phyloP scores from a whole-genome alignment of 495 filamentous ascomycete species.

The Tuber borchii region DNA sequence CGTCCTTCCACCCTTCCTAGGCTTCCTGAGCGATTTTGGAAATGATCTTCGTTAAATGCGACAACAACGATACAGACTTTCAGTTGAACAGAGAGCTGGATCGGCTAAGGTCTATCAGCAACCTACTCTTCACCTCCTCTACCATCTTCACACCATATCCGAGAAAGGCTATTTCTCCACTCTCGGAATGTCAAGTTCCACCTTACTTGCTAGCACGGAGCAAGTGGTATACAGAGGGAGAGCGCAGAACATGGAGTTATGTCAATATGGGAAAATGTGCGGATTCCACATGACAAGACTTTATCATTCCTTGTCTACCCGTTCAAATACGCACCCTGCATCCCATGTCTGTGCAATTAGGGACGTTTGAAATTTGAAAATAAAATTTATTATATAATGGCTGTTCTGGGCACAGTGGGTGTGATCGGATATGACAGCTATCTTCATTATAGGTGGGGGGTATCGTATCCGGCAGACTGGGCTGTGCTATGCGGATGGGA shows the following conservation, averaged over 20 bases:
- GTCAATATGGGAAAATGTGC: constrained; percentile 1
- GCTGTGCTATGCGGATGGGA: not conserved
- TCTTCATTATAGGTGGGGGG: not conserved
- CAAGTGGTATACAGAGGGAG: not conserved
- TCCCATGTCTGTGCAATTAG: not conserved
- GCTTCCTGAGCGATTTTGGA: not conserved
- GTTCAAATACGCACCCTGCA: not conserved
- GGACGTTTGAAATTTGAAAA: not conserved
- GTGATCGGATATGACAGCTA: not conserved
- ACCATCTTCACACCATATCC: not conserved
- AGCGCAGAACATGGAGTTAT: not conserved
- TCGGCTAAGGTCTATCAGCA: constrained; percentile 1
- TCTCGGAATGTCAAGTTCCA: not conserved
- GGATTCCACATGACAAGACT: not conserved
- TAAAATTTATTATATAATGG: not conserved
- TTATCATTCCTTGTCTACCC: not conserved
- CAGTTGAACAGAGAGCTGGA: not conserved
- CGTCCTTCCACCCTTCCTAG: not conserved
- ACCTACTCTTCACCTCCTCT: not conserved
- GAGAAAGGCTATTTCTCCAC: not conserved
- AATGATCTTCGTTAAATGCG: not conserved
- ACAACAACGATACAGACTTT: not conserved
- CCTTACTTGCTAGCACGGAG: not conserved
- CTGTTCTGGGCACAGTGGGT: not conserved
- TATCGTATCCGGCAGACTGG: not conserved